Conservation (phyloP, 257 asterid genomes). For the Penstemon davidsonii region DNA sequence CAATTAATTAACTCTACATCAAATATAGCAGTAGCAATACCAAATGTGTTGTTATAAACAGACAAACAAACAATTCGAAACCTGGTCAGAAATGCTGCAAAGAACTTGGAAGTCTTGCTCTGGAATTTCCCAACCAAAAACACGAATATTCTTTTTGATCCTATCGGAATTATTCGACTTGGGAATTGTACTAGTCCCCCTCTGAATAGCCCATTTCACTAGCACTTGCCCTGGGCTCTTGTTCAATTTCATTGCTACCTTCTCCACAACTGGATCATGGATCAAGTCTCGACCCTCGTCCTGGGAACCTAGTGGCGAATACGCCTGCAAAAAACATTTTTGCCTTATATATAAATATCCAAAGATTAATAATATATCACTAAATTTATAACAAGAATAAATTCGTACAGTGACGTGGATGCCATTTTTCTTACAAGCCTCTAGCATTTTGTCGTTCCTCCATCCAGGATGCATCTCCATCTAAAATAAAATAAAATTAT, state of each 20-base stretch:
- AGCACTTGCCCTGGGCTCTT: constrained; percentile 75
- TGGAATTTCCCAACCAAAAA: constrained; percentile 64
- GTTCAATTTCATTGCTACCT: constrained; percentile 49
- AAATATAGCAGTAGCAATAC: neutral
- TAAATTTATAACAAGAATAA: neutral
- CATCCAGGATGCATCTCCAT: constrained; percentile 95
- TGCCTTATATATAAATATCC: neutral
- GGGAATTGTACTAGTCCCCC: constrained; percentile 71
- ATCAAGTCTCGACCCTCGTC: constrained; percentile 44
- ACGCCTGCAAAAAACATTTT: constrained; percentile 41
- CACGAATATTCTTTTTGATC: constrained; percentile 56
- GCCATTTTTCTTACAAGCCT: constrained; percentile 53
- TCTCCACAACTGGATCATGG: constrained; percentile 58
- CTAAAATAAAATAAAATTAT: constrained; percentile 23
- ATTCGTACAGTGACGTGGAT: constrained; percentile 58
- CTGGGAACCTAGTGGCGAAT: constrained; percentile 68
- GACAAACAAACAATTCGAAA: neutral
- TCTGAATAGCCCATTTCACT: constrained; percentile 71
- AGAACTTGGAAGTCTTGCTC: constrained; percentile 57
- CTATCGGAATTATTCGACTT: constrained; percentile 51
- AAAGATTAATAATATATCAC: neutral
- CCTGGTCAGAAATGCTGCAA: constrained; percentile 53
- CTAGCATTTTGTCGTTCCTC: constrained; percentile 80
- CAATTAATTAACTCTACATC: neutral
- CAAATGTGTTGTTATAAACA: neutral